phyloP scores from a whole-genome alignment of 441 rosid genomes.

The Populus hybrid region DNA sequence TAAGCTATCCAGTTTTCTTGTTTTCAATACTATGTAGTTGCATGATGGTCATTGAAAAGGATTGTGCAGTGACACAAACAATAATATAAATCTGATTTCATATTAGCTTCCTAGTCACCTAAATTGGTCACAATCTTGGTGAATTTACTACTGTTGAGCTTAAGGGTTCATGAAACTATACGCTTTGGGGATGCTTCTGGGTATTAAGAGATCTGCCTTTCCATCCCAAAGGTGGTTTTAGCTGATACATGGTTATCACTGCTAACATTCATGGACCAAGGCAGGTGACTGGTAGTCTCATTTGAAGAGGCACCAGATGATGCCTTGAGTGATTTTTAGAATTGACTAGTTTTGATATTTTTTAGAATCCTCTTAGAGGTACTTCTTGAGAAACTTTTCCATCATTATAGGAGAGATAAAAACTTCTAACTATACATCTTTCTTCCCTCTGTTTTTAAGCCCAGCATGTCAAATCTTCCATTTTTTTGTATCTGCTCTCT shows the following conservation, averaged over 20 bases:
- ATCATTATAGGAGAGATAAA: background rate
- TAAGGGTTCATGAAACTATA: background rate
- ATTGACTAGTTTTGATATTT: background rate
- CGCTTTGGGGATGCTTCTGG: background rate
- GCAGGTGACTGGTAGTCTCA: slow-evolving; percentile 2
- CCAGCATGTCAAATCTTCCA: background rate
- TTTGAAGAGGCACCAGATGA: background rate
- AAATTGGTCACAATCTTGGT: background rate
- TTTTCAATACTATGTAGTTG: background rate
- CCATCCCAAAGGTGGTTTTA: background rate
- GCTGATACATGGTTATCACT: slow-evolving; percentile 6
- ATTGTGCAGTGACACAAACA: background rate
- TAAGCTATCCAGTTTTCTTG: background rate
- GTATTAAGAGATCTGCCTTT: background rate
- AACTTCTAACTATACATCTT: background rate
- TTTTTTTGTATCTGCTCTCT: background rate
- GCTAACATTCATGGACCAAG: background rate
- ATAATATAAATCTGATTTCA: background rate
- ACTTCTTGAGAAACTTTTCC: background rate
- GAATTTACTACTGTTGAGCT: background rate
- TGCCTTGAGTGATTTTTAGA: background rate
- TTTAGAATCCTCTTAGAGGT: background rate
- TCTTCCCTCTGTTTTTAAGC: background rate
- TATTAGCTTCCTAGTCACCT: background rate
- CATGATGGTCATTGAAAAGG: background rate